phyloP scores from a whole-genome alignment of 2,329 filamentous ascomycete genomes.

The Arthrinium puccinioides region DNA sequence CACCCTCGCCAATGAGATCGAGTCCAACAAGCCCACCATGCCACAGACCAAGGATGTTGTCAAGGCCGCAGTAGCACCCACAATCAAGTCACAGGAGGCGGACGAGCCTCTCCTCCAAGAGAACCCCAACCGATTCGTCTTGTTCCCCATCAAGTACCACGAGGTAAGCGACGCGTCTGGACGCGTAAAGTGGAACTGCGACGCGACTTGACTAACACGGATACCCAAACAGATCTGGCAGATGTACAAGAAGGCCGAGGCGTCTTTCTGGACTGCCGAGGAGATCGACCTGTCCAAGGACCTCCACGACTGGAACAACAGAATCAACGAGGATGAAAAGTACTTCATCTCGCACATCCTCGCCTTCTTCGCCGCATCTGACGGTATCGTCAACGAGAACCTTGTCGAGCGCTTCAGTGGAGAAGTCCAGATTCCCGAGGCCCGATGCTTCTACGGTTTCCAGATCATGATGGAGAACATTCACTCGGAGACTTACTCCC shows the following conservation, averaged over 20 bases:
- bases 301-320: conserved; percentile 98
- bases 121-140: conserved; percentile 91
- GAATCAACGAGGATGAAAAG: conserved; percentile 90
- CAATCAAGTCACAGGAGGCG: conserved; percentile 61
- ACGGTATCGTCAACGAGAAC: conserved; percentile 99
- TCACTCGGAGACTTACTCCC: conserved; percentile 98
- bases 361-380: conserved; percentile 97
- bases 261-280: conserved; percentile 99
- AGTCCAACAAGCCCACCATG: conserved; percentile 52
- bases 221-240: conserved; percentile 75
- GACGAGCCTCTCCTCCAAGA: conserved; percentile 90
- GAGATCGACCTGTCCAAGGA: conserved; percentile 99
- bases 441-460: conserved; percentile 99
- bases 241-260: conserved; percentile 99
- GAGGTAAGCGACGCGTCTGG: conserved; percentile 66
- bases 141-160: conserved; percentile 99
- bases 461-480: conserved; percentile 99
- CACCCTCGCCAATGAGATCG: conserved; percentile 46
- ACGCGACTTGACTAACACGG: conserved; percentile 29
- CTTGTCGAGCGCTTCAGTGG: conserved; percentile 94
- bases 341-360: conserved; percentile 98
- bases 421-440: conserved; percentile 95
- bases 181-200: conserved; percentile 62
- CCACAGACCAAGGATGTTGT: conserved; percentile 34
- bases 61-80: conserved; percentile 35